These are phyloP conservation scores for Leccinum aurantiacum DNA, from an alignment of 768 basidiomycete genomes.

Conservation along the genomic window DNA sequence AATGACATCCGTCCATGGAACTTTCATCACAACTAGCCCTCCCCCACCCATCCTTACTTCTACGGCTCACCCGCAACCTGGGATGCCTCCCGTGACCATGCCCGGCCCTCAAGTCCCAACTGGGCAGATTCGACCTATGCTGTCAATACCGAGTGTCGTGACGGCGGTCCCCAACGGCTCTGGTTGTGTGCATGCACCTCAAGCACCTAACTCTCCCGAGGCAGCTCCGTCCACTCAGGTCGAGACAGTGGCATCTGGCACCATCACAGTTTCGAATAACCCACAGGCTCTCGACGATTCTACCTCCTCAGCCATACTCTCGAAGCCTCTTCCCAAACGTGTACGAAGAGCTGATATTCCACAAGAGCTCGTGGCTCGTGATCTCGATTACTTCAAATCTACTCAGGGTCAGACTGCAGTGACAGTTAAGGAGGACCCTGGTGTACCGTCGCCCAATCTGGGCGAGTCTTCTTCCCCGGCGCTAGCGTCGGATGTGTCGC, in stretches of 20 bases:
- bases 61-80: not conserved
- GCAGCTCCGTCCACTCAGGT: not conserved
- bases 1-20: not conserved
- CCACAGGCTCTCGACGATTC: not conserved
- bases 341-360: slow-evolving; percentile 20
- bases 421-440: not conserved
- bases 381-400: slow-evolving; percentile 31
- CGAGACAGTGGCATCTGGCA: not conserved
- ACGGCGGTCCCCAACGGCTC: not conserved
- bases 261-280: not conserved
- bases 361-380: slow-evolving; percentile 28
- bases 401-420: slow-evolving; percentile 3
- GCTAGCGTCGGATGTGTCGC: not conserved
- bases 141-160: not conserved
- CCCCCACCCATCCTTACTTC: not conserved
- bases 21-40: slow-evolving; percentile 1
- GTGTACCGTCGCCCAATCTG: not conserved
- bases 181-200: not conserved
- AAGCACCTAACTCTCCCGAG: not conserved
- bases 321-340: slow-evolving; percentile 32
- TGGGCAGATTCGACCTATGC: not conserved
- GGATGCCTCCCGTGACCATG: not conserved
- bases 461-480: not conserved
- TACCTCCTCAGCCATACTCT: not conserved
- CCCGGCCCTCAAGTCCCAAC: not conserved